These are phyloP conservation scores for Pseudisothecium myosuroides DNA, from an alignment of 225 moss, liverwort and hornwort species.

Conservation along the genomic window DNA sequence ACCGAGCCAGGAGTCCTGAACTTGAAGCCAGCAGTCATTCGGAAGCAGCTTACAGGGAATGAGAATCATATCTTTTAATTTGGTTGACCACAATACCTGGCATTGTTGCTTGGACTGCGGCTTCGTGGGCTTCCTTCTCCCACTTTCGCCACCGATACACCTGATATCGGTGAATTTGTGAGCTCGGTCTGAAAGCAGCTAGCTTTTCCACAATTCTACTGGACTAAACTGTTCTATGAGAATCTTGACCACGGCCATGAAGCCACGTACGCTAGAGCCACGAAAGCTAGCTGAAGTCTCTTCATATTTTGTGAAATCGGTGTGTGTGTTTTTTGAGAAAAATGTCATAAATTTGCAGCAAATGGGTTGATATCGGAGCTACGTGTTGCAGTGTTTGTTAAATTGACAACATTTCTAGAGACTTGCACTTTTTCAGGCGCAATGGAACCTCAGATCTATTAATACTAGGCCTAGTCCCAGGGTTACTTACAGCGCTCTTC, in stretches of 20 bases:
- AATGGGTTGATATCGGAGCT: background rate
- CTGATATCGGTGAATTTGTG: background rate
- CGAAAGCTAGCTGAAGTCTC: too few relatives aligned
- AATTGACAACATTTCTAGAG: background rate
- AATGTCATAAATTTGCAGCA: background rate
- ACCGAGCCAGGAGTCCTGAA: background rate
- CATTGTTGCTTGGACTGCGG: background rate
- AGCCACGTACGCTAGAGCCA: background rate
- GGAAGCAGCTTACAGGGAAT: background rate
- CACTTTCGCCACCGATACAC: slow-evolving; percentile 58
- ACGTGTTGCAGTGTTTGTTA: background rate
- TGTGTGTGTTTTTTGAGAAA: background rate
- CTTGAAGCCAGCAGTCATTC: background rate
- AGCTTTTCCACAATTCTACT: background rate
- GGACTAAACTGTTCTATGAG: background rate
- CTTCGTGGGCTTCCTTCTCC: slow-evolving; percentile 63
- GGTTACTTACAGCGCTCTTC: background rate
- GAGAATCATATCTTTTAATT: background rate
- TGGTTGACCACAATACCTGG: background rate
- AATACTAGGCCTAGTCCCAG: background rate
- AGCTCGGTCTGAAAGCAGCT: too few relatives aligned
- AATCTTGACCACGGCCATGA: background rate
- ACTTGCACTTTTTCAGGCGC: too few relatives aligned
- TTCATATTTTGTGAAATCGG: background rate
- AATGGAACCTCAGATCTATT: background rate